phyloP scores from a whole-genome alignment of 345 rosid species.

The Citrus mangshanensis region DNA sequence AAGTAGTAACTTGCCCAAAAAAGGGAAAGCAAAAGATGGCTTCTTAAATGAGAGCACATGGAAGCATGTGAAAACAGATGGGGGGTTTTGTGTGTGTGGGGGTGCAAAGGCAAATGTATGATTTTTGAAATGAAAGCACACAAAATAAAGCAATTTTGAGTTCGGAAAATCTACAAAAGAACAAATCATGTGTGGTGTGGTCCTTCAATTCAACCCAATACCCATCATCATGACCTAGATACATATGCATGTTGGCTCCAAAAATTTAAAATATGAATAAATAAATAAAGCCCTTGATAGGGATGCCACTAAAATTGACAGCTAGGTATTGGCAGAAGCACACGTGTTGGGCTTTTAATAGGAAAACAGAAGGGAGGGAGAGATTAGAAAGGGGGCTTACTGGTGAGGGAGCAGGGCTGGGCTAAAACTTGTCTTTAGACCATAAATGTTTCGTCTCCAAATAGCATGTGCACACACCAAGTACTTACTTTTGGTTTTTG shows the following conservation, averaged over 20 bases:
- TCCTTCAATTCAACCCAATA: conserved; percentile 1
- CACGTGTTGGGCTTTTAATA: conserved; percentile 33
- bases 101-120: conserved; percentile 14
- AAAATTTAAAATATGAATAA: no score
- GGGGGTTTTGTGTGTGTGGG: background rate
- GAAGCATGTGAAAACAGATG: conserved; percentile 33
- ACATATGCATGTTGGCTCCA: background rate
- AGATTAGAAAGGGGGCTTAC: background rate
- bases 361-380: background rate
- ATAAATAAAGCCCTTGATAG: background rate
- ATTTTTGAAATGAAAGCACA: background rate
- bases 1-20: background rate
- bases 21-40: background rate
- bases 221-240: background rate
- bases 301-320: conserved; percentile 20
- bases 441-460: conserved; percentile 1
- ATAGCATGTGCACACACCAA: background rate
- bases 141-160: background rate
- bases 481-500: background rate
- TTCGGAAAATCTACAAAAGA: background rate
- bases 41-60: conserved; percentile 47
- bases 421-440: conserved; percentile 3
- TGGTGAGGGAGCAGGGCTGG: background rate
- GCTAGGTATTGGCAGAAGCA: conserved; percentile 13
- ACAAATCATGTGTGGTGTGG: conserved; percentile 23